phyloP scores from a whole-genome alignment of 192 early-diverging fungal genomes.

The Podochytrium sp. region DNA sequence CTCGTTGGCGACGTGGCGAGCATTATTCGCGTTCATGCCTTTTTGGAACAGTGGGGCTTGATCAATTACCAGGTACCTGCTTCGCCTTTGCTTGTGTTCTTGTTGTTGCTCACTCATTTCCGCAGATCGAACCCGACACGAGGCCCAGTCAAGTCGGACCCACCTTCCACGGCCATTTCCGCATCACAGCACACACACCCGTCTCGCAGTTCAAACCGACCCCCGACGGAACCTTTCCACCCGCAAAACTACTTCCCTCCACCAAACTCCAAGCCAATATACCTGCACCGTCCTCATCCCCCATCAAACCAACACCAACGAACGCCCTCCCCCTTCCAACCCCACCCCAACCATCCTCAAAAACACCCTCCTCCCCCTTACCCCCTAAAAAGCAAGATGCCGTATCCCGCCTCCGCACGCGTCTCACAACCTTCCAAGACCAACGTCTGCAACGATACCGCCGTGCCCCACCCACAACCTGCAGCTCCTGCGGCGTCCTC shows the following conservation, averaged over 20 bases:
- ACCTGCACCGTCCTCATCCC: neutral
- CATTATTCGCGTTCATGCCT: slow-evolving; percentile 96
- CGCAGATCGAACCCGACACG: slow-evolving; percentile 87
- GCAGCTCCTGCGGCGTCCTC: slow-evolving; percentile 83
- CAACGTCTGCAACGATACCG: slow-evolving; percentile 14
- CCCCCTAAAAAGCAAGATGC: slow-evolving; percentile 3
- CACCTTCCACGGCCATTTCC: slow-evolving; percentile 96
- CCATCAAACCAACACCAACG: neutral
- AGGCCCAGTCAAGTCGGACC: slow-evolving; percentile 90
- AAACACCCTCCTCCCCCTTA: neutral
- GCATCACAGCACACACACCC: slow-evolving; percentile 94
- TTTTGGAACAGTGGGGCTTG: slow-evolving; percentile 98
- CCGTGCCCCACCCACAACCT: slow-evolving; percentile 51
- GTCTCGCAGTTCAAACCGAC: slow-evolving; percentile 32
- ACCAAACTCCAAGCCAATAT: neutral
- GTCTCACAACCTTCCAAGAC: neutral
- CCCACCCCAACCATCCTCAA: neutral
- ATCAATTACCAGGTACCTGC: slow-evolving; percentile 93
- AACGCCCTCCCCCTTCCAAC: neutral
- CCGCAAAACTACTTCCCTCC: neutral
- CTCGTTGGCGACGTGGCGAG: slow-evolving; percentile 98
- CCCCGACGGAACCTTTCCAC: neutral
- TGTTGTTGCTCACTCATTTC: neutral
- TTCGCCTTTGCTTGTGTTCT: neutral
- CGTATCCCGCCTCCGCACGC: neutral